Evolutionary conservation across 805 yeast species (phyloP), one percentile per base, ranked within the genome.

Genomic region (Kuraishia borneana): DNA sequence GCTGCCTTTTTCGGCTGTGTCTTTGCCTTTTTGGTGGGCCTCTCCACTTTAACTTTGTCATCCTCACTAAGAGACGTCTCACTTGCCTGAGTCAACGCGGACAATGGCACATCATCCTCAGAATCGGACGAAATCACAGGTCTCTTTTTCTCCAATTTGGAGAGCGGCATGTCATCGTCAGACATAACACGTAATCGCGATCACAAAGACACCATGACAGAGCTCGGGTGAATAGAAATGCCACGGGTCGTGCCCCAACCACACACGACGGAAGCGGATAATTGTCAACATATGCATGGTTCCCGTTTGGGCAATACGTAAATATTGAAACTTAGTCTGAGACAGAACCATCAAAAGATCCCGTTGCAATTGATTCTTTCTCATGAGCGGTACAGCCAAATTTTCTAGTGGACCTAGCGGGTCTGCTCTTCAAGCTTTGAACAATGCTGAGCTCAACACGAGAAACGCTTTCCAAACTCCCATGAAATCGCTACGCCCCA

Each of bases 361-460:
- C n/a, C n/a, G n/a, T n/a, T n/a, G n/a, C n/a, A n/a, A n/a, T n/a
- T n/a, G n/a, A n/a, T n/a, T n/a, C n/a, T n/a, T n/a, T n/a, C n/a
- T n/a, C n/a, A n/a, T n/a, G n/a, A n/a, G n/a, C n/a, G n/a, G n/a
- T n/a, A n/a, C n/a, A n/a, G n/a, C n/a, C n/a, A n/a, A n/a, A n/a
- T n/a, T n/a, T n/a, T n/a, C n/a, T n/a, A n/a, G n/a, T n/a, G n/a
- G n/a, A n/a, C n/a, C n/a, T n/a, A n/a, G n/a, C 13, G 32, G 27
- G n/a, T 21, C 17, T 32, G 73, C 76, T 21, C 63, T 71, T 44
- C 76, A 71, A 47, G 70, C 76, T 36, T 58, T 71, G 38, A 70
- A 68, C 46, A 63, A 54, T 46, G 72, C 68, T 33, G 76, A 70
- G 43, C 51, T 71, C 39, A 70, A 71, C 45, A 47, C 61, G 26